Evolutionary conservation across 169 alveolate species (phyloP).

Genomic region (Blepharisma undulans): DNA sequence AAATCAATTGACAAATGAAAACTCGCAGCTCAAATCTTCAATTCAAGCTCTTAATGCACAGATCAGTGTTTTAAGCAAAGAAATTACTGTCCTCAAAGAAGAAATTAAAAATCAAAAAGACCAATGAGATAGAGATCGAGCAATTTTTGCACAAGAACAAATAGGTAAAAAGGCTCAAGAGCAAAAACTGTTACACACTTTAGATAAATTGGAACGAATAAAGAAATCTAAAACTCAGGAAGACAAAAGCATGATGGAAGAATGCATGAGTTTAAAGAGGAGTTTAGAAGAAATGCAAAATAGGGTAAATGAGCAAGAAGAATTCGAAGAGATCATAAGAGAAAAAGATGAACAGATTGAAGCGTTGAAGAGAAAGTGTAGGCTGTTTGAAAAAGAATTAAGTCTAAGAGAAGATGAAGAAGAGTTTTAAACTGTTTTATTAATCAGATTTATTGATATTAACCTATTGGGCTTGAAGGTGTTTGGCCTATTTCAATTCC

Average conservation of each 20-base stretch:
- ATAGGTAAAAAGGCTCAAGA: not conserved
- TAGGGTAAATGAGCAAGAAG: not conserved
- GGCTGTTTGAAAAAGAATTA: not conserved
- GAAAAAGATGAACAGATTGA: slow-evolving; percentile 23
- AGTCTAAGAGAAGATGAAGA: not conserved
- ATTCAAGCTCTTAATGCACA: not conserved
- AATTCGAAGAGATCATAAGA: not conserved
- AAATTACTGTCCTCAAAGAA: not conserved
- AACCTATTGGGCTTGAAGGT: not conserved
- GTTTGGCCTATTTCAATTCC: not conserved
- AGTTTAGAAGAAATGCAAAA: slow-evolving; percentile 17
- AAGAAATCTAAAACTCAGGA: not conserved
- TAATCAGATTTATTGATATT: not conserved
- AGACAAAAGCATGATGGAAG: not conserved
- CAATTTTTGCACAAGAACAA: slow-evolving; percentile 17
- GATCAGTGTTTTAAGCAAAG: not conserved
- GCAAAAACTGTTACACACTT: not conserved
- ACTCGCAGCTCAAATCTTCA: not conserved
- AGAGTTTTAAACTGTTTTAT: not conserved
- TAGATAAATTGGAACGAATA: not conserved
- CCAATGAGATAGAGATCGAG: slow-evolving; percentile 20
- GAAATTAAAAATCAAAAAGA: slow-evolving; percentile 5
- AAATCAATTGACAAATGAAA: not conserved
- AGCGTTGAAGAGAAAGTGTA: not conserved
- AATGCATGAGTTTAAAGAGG: not conserved